Conservation (phyloP, 1,284 basidiomycete species). For the Sanguinoderma infundibulare region DNA sequence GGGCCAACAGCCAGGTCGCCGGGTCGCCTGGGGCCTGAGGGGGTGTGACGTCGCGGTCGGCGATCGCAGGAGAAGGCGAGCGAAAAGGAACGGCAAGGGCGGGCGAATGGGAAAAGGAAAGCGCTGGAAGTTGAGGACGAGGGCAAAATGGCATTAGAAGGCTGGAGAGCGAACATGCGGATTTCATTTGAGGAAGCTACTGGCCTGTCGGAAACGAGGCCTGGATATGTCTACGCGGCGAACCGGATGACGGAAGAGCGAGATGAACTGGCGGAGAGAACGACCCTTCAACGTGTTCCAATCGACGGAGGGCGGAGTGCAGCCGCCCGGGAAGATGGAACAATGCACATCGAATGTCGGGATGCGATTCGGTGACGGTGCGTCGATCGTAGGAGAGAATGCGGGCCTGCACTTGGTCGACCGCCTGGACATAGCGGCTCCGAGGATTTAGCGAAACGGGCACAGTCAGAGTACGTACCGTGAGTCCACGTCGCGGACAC, state of each 20-base stretch:
- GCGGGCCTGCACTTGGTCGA: background rate
- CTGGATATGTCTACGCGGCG: too few relatives aligned
- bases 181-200: slow-evolving; percentile 5
- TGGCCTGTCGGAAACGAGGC: background rate
- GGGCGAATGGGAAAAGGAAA: background rate
- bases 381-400: background rate
- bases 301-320: background rate
- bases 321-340: background rate
- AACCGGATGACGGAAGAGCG: background rate
- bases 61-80: background rate
- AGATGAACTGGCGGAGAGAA: background rate
- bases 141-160: background rate
- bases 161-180: slow-evolving; percentile 8
- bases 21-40: slow-evolving; percentile 1
- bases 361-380: background rate
- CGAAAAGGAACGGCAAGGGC: background rate
- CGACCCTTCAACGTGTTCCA: slow-evolving; percentile 5
- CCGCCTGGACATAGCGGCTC: background rate
- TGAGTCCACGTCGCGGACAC: background rate
- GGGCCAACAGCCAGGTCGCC: background rate
- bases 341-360: background rate
- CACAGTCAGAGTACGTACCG: background rate
- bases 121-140: too few relatives aligned
- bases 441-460: slow-evolving; percentile 13
- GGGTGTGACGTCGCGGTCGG: background rate